Evolutionary conservation across 805 yeast genomes (phyloP), one percentile per base, ranked within the genome.

Genomic region (Hanseniaspora valbyensis): DNA sequence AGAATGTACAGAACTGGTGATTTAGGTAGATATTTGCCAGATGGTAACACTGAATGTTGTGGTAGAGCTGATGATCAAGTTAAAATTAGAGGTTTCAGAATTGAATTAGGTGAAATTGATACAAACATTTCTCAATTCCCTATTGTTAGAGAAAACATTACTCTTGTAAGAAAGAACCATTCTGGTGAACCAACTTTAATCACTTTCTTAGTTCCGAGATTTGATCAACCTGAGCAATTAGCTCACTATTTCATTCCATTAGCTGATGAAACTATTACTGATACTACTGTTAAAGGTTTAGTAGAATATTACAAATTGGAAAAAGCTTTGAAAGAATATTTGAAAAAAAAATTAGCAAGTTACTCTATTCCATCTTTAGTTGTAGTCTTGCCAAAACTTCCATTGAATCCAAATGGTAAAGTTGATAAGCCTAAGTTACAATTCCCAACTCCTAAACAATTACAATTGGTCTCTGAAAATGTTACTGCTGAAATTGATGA

Each of bases 1-100:
- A 77, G 99, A 61, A 69, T 94, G 53, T 92, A 92, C 72, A 76
- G 97, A 68, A 90, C 97, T 40, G 99, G 99, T 58, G 99, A 92
- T 67, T 73, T 92, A 56, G 99, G 98, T 50, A 79, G 98, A 58
- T 92, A 94, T 64, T 70, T 89, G 53, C 96, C 97, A 6, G 96
- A 89, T 62, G 99, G 98, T 52, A 86, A 92, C 69, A 88, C 92
- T 58, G 99, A 92, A 71, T 90, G 96, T 66, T 83, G 95, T 64
- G 99, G 99, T 53, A 79, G 99, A 65, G 98, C 98, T 25, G 99
- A 92, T 69, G 97, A 90, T 64, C 99, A 92, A 67, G 96, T 92
- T 54, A 92, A 92, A 67, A 92, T 92, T 57, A 80, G 99, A 70
- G 99, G 99, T 1, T 94, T 92, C 78, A 79, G 99, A 69, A 94